Evolutionary conservation across 306 rosid genomes (phyloP), one percentile per base, ranked within the genome.

Genomic region (Echinosophora koreensis): DNA sequence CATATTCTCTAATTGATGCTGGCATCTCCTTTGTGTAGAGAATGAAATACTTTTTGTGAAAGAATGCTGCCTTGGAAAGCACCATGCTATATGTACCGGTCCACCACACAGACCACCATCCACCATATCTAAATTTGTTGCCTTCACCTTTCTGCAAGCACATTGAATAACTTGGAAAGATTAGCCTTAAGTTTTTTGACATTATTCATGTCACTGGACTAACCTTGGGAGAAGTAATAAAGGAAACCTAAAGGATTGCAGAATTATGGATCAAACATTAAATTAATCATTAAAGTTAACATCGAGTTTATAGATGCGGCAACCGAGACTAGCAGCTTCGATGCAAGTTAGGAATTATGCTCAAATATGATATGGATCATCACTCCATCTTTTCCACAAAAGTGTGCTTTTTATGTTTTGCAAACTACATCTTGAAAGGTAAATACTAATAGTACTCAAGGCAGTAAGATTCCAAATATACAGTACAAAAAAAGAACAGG

Each of bases 81-180:
- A 95, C 96, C 94, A 95, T 91, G 73, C 99, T 95, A 84, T 95
- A 95, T 27, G 91, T 84, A 41, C 99, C 99, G 13, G 91, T 89
- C 99, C 99, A 95, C 99, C 99, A 95, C 69, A 95, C 99, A 2
- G 97, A 92, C 99, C 97, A 92, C 99, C 99, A 95, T 73, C 99
- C 99, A 22, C 97, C 97, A 82, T 95, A 95, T 27, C 2, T 72
- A 69, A 78, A 92, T 72, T 67, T 73, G 82, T 73, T 79, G 70
- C 14, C 35, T 74, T 81, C 52, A n/a, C 76, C 91, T 35, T 83
- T 77, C 97, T 92, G 90, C 85, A 86, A 32, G 28, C 49, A 71
- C 50, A 86, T 73, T 11, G 49, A 83, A 72, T 72, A 63, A 79
- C 70, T 32, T 47, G 38, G 38, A 62, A 55, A 69, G 30, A 61